phyloP scores from a whole-genome alignment of 1,284 basidiomycete genomes.

The Kwoniella shivajii region DNA sequence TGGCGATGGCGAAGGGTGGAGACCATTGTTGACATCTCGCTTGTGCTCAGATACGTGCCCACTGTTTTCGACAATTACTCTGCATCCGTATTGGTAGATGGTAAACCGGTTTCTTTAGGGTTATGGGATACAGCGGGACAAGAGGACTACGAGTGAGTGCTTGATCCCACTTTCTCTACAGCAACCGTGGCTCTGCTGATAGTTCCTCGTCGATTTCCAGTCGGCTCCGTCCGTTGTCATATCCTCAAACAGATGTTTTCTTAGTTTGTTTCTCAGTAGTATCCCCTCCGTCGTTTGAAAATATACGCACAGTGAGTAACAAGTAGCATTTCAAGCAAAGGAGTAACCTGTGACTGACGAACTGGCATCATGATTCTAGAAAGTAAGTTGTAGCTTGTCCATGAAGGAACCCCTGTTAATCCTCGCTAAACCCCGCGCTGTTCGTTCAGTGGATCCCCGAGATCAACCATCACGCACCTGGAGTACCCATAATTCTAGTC shows the following conservation, averaged over 20 bases:
- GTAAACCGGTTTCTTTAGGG: slow-evolving; percentile 75
- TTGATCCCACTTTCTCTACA: background rate
- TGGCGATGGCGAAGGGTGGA: too few species aligned
- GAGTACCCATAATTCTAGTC: slow-evolving; percentile 89
- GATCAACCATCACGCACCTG: slow-evolving; percentile 94
- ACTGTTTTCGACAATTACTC: slow-evolving; percentile 55
- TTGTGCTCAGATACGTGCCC: slow-evolving; percentile 48
- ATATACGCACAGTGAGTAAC: slow-evolving; percentile 57
- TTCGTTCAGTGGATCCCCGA: slow-evolving; percentile 85
- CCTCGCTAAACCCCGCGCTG: slow-evolving; percentile 35
- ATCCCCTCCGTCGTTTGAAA: slow-evolving; percentile 95
- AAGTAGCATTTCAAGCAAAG: background rate
- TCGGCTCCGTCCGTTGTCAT: slow-evolving; percentile 93
- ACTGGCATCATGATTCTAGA: too few species aligned
- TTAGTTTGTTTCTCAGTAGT: slow-evolving; percentile 98
- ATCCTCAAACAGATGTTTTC: slow-evolving; percentile 99
- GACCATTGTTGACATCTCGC: background rate
- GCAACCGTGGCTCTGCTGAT: background rate
- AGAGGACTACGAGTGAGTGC: slow-evolving; percentile 68
- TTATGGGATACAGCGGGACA: slow-evolving; percentile 80
- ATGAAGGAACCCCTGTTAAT: too few species aligned
- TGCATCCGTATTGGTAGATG: slow-evolving; percentile 90
- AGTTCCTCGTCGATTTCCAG: slow-evolving; percentile 57
- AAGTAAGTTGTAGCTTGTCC: too few species aligned
- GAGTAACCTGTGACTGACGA: background rate